Conservation (phyloP, 306 rosid species). For the Rubus parviflorus region DNA sequence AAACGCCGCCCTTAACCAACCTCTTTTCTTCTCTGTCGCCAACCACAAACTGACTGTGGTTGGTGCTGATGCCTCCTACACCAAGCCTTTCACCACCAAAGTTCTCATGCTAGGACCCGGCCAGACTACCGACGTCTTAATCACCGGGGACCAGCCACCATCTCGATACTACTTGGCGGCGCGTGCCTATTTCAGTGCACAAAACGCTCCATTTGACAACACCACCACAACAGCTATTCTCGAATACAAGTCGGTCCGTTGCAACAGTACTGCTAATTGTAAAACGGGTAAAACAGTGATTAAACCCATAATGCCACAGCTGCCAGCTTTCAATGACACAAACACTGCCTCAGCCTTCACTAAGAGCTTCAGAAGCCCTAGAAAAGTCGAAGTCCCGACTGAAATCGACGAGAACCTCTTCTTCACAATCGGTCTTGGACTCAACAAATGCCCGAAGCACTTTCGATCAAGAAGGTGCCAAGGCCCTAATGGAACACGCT, state of each 20-base stretch:
- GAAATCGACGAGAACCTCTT: constrained; percentile 21
- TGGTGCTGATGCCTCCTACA: constrained; percentile 12
- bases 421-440: constrained; percentile 13
- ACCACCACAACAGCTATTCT: constrained; percentile 91
- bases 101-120: constrained; percentile 12
- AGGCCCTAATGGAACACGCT: neutral
- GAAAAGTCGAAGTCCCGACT: constrained; percentile 8
- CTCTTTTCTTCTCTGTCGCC: constrained; percentile 3
- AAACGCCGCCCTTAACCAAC: constrained; percentile 65
- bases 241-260: constrained; percentile 51
- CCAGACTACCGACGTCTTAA: constrained; percentile 4
- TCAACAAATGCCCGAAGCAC: neutral
- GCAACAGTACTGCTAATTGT: constrained; percentile 32
- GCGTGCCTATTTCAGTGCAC: constrained; percentile 70
- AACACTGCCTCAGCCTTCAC: constrained; percentile 63
- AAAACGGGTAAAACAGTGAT: constrained; percentile 21
- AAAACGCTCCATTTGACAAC: constrained; percentile 65
- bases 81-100: constrained; percentile 9
- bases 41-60: constrained; percentile 7
- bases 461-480: neutral
- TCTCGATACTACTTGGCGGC: constrained; percentile 5
- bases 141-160: constrained; percentile 24
- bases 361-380: constrained; percentile 12
- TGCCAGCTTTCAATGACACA: constrained; percentile 86
- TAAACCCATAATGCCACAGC: constrained; percentile 50